phyloP scores from a whole-genome alignment of 1,284 basidiomycete genomes.

The Pulveroboletus sp. region DNA sequence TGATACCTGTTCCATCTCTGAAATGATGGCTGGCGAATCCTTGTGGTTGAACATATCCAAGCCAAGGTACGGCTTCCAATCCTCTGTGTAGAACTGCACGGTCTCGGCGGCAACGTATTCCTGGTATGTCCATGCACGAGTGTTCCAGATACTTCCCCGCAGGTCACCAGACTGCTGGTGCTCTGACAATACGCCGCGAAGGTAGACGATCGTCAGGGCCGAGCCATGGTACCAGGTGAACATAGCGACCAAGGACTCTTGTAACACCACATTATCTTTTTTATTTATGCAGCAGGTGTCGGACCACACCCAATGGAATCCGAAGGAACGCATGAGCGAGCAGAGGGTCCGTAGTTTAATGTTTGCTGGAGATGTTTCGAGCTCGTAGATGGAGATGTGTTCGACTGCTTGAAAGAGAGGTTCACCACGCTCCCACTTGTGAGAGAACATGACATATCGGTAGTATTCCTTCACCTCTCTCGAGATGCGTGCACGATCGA shows the following conservation, averaged over 20 bases:
- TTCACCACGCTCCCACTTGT: conserved; percentile 12
- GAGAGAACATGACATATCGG: conserved; percentile 20
- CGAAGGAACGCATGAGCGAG: neutral
- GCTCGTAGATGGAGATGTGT: neutral
- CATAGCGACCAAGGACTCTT: conserved; percentile 1
- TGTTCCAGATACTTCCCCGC: neutral
- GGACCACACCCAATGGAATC: neutral
- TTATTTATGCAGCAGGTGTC: conserved; percentile 5
- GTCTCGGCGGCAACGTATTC: conserved; percentile 9
- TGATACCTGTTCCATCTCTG: conserved; percentile 8
- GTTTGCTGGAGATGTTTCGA: neutral
- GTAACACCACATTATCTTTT: neutral
- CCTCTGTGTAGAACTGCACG: conserved; percentile 15
- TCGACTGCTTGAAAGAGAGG: conserved; percentile 9
- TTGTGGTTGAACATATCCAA: conserved; percentile 13
- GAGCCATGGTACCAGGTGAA: neutral
- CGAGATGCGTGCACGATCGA: conserved; percentile 6
- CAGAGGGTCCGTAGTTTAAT: neutral
- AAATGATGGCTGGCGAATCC: neutral
- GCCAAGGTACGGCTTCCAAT: conserved; percentile 20
- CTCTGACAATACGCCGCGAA: neutral
- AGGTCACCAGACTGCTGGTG: neutral
- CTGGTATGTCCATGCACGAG: conserved; percentile 15
- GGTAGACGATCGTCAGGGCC: neutral
- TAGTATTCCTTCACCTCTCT: conserved; percentile 11